Conservation (phyloP, 306 rosid species). For the Prunus davidiana region DNA sequence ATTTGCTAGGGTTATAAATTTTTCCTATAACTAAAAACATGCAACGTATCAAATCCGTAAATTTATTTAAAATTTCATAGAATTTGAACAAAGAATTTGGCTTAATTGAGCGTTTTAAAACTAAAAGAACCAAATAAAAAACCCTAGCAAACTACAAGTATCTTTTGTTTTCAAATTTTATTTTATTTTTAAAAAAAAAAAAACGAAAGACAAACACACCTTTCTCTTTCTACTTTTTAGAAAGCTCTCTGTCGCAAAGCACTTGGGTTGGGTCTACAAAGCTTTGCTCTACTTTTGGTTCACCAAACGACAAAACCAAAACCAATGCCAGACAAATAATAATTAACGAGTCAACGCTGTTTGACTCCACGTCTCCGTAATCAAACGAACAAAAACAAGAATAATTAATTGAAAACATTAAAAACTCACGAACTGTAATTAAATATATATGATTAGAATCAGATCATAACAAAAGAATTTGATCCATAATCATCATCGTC, state of each 20-base stretch:
- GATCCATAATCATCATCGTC: background rate
- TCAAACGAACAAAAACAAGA: background rate
- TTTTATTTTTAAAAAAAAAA: no score
- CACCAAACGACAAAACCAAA: background rate
- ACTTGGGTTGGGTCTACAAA: conserved; percentile 3
- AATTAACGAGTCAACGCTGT: background rate
- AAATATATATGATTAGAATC: background rate
- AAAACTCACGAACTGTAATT: background rate
- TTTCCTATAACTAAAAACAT: no score
- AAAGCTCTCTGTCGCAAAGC: background rate
- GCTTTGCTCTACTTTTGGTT: background rate
- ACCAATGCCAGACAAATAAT: background rate
- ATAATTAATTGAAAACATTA: background rate
- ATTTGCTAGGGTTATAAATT: no score
- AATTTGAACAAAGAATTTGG: no score
- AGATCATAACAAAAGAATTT: background rate
- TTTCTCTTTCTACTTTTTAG: background rate
- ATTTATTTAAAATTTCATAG: no score
- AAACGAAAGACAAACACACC: background rate
- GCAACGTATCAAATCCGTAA: no score
- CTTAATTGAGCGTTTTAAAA: no score
- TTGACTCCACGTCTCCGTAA: background rate
- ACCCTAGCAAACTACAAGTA: no score
- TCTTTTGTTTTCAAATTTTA: no score
- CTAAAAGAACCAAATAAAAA: no score